Base-by-base conservation (phyloP, 495 filamentous ascomycete species). In the Trichoderma gamsii region DNA sequence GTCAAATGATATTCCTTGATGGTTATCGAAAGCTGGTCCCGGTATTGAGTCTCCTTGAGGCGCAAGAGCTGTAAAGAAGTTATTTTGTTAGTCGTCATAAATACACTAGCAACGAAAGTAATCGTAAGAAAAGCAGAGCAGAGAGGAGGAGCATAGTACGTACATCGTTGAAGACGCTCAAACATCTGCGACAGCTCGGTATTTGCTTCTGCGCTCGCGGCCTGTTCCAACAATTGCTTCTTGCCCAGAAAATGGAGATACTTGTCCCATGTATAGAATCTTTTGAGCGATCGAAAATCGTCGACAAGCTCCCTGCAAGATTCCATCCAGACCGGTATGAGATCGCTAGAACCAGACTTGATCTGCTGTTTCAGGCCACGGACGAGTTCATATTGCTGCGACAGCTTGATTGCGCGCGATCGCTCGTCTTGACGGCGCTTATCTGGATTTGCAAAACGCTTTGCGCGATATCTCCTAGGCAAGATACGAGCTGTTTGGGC, bases 191-290 rank as follows among this genome's bases (percentile, higher is more conserved):
- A 80, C 67, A 92, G 84, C 69, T 89, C 87, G n/a, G 76, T 72
- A 68, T 85, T 85, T 64, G 88, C 77, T 11, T 80, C 77, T 43
- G 80, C 79, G 12, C 80, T 79, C 41, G 78, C 73, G 43, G 74
- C 78, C 76, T 70, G 79, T 73, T 76, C 84, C 72, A 73, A 81
- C 68, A 73, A 83, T 73, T 82, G 44, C 79, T 78, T 79, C 75
- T 89, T 89, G 29, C 90, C 88, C 68, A 89, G 76, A 69, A 93
- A 92, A 63, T 82, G 80, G 65, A 89, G 81, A 69, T 87, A 87
- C 69, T 88, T 89, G 41, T 90, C 86, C 75, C 86, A 83, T 0
- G 89, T 86, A 77, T 93, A 97, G 73, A 97, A 93, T 7, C 85
- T 80, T 69, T 87, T 89, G 67, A 88, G 90, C 13, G 86, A 84